A percentile compares a stretch with the other conserved stretches of the same genome.
phyloP scores from a whole-genome alignment of 768 basidiomycete genomes.

The Galerina marginata region DNA sequence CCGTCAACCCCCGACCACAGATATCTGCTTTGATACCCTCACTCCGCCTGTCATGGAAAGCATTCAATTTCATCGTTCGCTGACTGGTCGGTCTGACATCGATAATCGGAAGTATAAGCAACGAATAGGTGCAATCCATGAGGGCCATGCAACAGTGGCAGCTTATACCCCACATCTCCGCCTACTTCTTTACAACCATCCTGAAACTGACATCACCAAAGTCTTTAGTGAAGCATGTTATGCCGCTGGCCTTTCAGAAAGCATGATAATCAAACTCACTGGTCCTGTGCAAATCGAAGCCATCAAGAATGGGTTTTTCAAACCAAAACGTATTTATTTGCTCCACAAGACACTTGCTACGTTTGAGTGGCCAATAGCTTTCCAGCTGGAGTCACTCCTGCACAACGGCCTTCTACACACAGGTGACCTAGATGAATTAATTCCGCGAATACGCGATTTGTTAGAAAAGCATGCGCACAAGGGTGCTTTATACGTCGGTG shows the following conservation, averaged over 20 bases:
- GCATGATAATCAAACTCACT: slow-evolving; percentile 36
- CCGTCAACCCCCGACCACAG: slow-evolving; percentile 36
- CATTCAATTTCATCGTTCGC: slow-evolving; percentile 59
- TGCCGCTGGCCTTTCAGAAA: slow-evolving; percentile 47
- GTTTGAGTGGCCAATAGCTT: slow-evolving; percentile 71
- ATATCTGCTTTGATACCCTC: slow-evolving; percentile 69
- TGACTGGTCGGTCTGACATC: slow-evolving; percentile 43
- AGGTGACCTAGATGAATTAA: slow-evolving; percentile 54
- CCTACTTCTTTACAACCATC: slow-evolving; percentile 57
- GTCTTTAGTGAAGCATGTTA: slow-evolving; percentile 61
- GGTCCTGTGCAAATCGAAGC: slow-evolving; percentile 55
- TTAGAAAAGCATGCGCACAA: slow-evolving; percentile 31
- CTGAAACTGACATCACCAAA: slow-evolving; percentile 48
- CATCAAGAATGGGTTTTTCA: slow-evolving; percentile 54
- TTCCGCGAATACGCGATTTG: slow-evolving; percentile 48
- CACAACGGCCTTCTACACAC: slow-evolving; percentile 68
- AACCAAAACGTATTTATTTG: slow-evolving; percentile 46
- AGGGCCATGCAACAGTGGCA: slow-evolving; percentile 63
- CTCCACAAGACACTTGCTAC: slow-evolving; percentile 48
- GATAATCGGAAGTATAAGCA: slow-evolving; percentile 57
- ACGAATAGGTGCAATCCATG: slow-evolving; percentile 61
- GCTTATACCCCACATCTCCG: slow-evolving; percentile 78
- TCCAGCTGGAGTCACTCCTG: slow-evolving; percentile 77
- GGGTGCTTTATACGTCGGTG: slow-evolving; percentile 39
- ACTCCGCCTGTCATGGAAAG: slow-evolving; percentile 70